A percentile compares a stretch with the other conserved stretches of the same genome.
These are phyloP conservation scores for Ogataea sp. DNA, from an alignment of 805 yeast species.

Conservation along the genomic window DNA sequence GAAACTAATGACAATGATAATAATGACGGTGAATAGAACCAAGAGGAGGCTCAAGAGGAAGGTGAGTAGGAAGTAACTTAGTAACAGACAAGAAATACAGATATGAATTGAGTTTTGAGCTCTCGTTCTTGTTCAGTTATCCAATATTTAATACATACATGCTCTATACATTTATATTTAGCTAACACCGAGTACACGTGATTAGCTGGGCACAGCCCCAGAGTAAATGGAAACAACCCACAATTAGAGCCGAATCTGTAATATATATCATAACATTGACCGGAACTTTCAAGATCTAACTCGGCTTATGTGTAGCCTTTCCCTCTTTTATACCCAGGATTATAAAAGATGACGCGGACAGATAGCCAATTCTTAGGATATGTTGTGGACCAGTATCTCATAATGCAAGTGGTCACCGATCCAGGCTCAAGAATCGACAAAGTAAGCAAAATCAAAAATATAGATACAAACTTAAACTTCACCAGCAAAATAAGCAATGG, in stretches of 20 bases:
- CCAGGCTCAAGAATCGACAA: slow-evolving; percentile 8
- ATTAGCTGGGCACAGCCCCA: too few relatives aligned
- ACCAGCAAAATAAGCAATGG: not conserved
- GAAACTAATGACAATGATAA: slow-evolving; percentile 1
- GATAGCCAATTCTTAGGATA: slow-evolving; percentile 11
- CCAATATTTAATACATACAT: too few relatives aligned
- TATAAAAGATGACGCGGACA: not conserved
- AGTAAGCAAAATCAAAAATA: slow-evolving; percentile 12
- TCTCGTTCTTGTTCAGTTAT: too few relatives aligned
- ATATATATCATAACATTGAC: too few relatives aligned
- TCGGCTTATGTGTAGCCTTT: too few relatives aligned
- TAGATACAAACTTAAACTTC: not conserved
- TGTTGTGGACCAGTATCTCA: slow-evolving; percentile 17
- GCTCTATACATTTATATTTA: too few relatives aligned
- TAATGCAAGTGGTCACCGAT: slow-evolving; percentile 19
- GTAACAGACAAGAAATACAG: too few relatives aligned
- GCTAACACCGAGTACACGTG: too few relatives aligned
- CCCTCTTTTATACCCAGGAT: not conserved
- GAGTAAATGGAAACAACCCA: too few relatives aligned
- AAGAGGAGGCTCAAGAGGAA: not conserved
- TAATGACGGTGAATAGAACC: slow-evolving; percentile 1
- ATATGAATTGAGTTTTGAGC: too few relatives aligned
- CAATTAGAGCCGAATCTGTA: too few relatives aligned
- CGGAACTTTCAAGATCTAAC: too few relatives aligned
- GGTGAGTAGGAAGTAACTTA: not conserved